Percentiles rank a stretch among this genome's conserved stretches.
phyloP scores from a whole-genome alignment of 176 grass and related monocot genomes.

The Guadua angustifolia region DNA sequence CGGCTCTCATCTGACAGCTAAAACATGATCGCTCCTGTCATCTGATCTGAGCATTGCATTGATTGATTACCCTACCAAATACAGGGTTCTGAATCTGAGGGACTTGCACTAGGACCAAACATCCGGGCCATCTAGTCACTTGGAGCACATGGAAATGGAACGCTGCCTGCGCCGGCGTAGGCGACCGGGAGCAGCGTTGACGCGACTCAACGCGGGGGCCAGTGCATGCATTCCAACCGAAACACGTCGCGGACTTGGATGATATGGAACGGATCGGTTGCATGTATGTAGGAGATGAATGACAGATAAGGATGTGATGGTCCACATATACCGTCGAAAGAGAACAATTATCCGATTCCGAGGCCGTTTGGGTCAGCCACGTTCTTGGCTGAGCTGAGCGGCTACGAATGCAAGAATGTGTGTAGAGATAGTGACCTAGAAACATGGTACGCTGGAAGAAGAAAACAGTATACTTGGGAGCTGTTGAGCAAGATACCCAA shows the following conservation, averaged over 20 bases:
- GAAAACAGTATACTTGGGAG: neutral
- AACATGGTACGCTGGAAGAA: neutral
- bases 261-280: neutral
- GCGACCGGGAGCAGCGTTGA: slow-evolving; percentile 6
- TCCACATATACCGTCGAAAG: neutral
- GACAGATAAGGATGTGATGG: neutral
- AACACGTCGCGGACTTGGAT: neutral
- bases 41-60: neutral
- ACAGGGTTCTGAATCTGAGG: neutral
- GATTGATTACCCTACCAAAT: neutral
- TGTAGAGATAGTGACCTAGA: neutral
- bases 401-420: neutral
- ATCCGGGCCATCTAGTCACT: neutral
- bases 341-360: neutral
- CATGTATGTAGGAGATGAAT: neutral
- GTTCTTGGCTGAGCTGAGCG: no score
- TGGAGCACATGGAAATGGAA: slow-evolving; percentile 24
- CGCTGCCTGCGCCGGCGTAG: neutral
- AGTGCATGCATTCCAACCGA: neutral
- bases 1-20: neutral
- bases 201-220: neutral
- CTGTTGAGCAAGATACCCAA: neutral
- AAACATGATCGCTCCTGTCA: neutral
- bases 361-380: neutral
- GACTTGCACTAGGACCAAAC: neutral